Percentiles rank a stretch among this genome's conserved stretches.
Evolutionary conservation across 2,329 filamentous ascomycete genomes (phyloP).

Genomic region (Pseudocercospora pini-densiflorae): DNA sequence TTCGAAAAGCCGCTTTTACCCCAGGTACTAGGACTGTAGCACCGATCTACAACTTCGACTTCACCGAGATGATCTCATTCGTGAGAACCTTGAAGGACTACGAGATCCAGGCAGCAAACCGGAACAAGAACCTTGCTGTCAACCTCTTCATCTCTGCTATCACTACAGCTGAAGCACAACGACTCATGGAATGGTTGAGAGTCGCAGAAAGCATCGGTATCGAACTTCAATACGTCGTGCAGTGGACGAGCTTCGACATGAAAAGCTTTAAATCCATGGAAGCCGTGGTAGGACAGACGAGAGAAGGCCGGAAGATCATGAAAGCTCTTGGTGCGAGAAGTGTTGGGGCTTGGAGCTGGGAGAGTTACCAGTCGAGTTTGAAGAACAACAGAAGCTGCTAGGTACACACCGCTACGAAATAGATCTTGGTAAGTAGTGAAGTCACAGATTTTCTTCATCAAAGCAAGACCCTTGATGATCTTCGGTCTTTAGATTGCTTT

Average conservation of each 20-base stretch:
- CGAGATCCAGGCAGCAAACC: constrained; percentile 22
- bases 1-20: constrained; percentile 26
- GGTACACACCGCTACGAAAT: neutral
- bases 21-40: constrained; percentile 20
- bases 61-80: constrained; percentile 22
- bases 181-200: constrained; percentile 21
- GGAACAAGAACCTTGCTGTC: constrained; percentile 22
- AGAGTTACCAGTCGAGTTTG: constrained; percentile 11
- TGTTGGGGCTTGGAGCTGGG: constrained; percentile 22
- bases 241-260: constrained; percentile 24
- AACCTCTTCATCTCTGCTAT: constrained; percentile 17
- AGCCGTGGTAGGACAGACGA: constrained; percentile 11
- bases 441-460: neutral
- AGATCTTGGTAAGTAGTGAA: neutral
- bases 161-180: constrained; percentile 6
- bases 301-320: constrained; percentile 27
- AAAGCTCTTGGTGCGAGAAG: constrained; percentile 15
- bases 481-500: neutral
- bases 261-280: constrained; percentile 17
- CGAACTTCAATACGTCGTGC: constrained; percentile 22
- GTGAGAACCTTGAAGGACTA: constrained; percentile 18
- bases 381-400: neutral
- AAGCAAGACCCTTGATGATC: neutral
- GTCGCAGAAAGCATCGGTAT: constrained; percentile 15
- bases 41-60: constrained; percentile 27